These are phyloP conservation scores for Sporobolus alterniflorus DNA, from an alignment of 202 grass and related monocot species.

Conservation along the genomic window DNA sequence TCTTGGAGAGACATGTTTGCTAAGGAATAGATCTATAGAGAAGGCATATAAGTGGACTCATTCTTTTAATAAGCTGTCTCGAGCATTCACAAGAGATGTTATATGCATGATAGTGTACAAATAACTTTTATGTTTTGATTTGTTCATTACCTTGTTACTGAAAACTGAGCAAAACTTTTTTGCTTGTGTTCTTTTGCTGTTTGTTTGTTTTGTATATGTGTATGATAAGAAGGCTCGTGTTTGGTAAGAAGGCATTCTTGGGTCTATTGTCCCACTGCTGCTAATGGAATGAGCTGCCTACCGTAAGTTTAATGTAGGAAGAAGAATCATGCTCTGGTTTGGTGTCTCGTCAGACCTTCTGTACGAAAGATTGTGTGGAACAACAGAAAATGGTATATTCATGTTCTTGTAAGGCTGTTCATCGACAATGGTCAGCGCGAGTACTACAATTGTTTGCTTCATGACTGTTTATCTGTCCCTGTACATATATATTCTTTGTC, in stretches of 20 bases:
- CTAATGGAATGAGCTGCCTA: conserved; percentile 78
- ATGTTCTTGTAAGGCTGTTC: conserved; percentile 35
- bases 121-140: conserved; percentile 47
- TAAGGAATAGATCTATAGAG: conserved; percentile 1
- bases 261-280: conserved; percentile 82
- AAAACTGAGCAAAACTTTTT: conserved; percentile 66
- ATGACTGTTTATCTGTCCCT: conserved; percentile 44
- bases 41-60: not conserved
- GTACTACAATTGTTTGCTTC: conserved; percentile 60
- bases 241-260: conserved; percentile 57
- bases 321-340: conserved; percentile 64
- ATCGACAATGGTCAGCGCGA: conserved; percentile 66
- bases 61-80: not conserved
- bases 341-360: conserved; percentile 61
- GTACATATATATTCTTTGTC: conserved; percentile 29
- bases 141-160: conserved; percentile 53
- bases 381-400: not conserved
- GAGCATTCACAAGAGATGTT: not conserved
- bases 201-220: conserved; percentile 85
- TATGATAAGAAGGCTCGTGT: conserved; percentile 68
- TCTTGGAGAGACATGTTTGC: not conserved
- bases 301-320: conserved; percentile 76
- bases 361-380: not conserved
- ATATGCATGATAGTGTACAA: conserved; percentile 32
- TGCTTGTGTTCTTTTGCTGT: conserved; percentile 84